Conservation (phyloP, 2,329 filamentous ascomycete genomes). For the Exophiala sp. region DNA sequence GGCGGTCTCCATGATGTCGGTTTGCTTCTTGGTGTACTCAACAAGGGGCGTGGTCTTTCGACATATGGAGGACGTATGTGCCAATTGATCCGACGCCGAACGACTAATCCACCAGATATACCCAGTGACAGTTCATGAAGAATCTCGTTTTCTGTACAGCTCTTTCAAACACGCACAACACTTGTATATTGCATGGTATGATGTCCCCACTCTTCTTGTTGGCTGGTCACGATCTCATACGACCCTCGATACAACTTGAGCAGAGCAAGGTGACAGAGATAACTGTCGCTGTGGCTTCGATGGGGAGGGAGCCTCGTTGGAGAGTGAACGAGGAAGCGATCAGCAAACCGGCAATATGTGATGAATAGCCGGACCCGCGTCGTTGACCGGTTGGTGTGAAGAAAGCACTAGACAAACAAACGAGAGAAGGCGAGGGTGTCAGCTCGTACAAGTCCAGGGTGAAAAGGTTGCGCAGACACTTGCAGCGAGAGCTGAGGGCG, state of each 20-base stretch:
- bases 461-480: slow-evolving; percentile 1
- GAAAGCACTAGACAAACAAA: slow-evolving; percentile 6
- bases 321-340: not conserved
- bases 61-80: slow-evolving; percentile 14
- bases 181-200: slow-evolving; percentile 9
- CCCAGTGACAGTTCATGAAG: not conserved
- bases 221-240: slow-evolving; percentile 5
- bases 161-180: slow-evolving; percentile 7
- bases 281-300: not conserved
- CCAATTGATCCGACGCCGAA: slow-evolving; percentile 8
- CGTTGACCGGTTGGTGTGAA: not conserved
- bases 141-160: slow-evolving; percentile 1
- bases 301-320: not conserved
- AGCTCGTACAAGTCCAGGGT: slow-evolving; percentile 15
- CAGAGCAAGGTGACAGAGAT: slow-evolving; percentile 1
- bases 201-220: slow-evolving; percentile 3
- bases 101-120: not conserved
- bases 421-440: slow-evolving; percentile 14
- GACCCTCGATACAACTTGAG: slow-evolving; percentile 13
- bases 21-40: slow-evolving; percentile 6
- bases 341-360: not conserved
- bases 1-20: slow-evolving; percentile 44
- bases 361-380: not conserved
- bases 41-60: slow-evolving; percentile 9
- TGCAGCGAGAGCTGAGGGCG: not conserved